These are phyloP conservation scores for Trametes elegans DNA, from an alignment of 768 basidiomycete species.

Conservation along the genomic window DNA sequence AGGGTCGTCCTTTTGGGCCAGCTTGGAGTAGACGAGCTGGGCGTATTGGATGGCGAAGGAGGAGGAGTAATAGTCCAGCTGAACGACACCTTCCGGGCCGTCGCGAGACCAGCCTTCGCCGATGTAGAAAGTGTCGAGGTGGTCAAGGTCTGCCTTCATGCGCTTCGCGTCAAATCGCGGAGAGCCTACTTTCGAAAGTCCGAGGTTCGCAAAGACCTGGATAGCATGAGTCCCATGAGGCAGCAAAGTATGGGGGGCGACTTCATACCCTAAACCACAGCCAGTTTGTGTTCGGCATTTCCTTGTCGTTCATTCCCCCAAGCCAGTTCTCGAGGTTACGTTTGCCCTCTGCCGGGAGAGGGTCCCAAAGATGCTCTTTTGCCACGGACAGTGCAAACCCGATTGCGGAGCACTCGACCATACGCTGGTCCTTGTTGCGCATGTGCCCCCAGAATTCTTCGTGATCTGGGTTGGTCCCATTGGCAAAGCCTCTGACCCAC, in stretches of 20 bases:
- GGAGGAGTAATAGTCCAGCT: constrained; percentile 77
- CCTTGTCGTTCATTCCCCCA: constrained; percentile 75
- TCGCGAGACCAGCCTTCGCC: constrained; percentile 76
- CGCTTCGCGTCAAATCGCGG: constrained; percentile 52
- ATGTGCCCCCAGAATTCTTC: constrained; percentile 78
- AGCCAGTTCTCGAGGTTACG: constrained; percentile 64
- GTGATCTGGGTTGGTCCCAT: constrained; percentile 63
- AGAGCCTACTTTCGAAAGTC: constrained; percentile 61
- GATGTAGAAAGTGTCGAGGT: constrained; percentile 78
- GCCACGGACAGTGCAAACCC: constrained; percentile 70
- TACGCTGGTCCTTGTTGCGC: constrained; percentile 72
- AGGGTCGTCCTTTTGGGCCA: constrained; percentile 61
- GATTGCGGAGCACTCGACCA: constrained; percentile 80
- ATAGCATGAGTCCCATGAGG: constrained; percentile 57
- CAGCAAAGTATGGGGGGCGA: constrained; percentile 29
- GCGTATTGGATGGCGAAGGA: constrained; percentile 79
- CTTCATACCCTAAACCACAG: constrained; percentile 70
- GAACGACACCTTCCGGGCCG: constrained; percentile 74
- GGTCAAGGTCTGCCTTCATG: constrained; percentile 72
- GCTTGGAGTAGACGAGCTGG: constrained; percentile 67
- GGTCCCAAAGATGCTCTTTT: constrained; percentile 62
- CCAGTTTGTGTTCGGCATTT: constrained; percentile 85
- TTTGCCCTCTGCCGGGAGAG: constrained; percentile 51
- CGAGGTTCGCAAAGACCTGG: constrained; percentile 75
- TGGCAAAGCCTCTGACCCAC: constrained; percentile 65